phyloP scores from a whole-genome alignment of 192 early-diverging fungal species.

The Gaertneriomyces sp. region DNA sequence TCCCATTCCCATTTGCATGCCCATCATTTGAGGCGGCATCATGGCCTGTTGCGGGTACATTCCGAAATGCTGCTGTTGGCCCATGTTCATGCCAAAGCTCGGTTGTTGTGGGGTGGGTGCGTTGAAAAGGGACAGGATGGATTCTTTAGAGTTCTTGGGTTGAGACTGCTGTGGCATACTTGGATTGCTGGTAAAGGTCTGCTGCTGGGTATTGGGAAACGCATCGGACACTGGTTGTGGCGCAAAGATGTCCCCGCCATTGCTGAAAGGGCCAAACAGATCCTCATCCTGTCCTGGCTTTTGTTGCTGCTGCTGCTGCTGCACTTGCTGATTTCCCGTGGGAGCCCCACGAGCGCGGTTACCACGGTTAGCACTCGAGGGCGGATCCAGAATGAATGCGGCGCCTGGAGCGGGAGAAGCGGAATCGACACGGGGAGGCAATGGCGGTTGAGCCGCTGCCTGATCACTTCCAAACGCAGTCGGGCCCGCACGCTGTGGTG shows the following conservation, averaged over 20 bases:
- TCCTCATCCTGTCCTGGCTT: neutral
- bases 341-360: neutral
- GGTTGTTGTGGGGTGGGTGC: conserved; percentile 1
- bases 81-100: neutral
- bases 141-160: conserved; percentile 22
- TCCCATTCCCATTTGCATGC: conserved; percentile 12
- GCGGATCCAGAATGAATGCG: conserved; percentile 19
- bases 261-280: no score
- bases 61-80: conserved; percentile 17
- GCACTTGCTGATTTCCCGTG: neutral
- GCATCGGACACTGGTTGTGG: no score
- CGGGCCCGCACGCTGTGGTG: conserved; percentile 1
- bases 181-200: neutral
- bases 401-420: neutral
- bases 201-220: no score
- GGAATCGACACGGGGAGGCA: conserved; percentile 7
- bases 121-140: conserved; percentile 42
- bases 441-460: neutral
- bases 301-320: conserved; percentile 26
- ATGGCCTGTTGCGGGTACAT: neutral
- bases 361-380: neutral
- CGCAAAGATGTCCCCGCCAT: no score
- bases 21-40: conserved; percentile 7
- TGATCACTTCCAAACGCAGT: no score
- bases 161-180: conserved; percentile 1